phyloP scores from a whole-genome alignment of 2,329 filamentous ascomycete species.

The Fusarium albidum region DNA sequence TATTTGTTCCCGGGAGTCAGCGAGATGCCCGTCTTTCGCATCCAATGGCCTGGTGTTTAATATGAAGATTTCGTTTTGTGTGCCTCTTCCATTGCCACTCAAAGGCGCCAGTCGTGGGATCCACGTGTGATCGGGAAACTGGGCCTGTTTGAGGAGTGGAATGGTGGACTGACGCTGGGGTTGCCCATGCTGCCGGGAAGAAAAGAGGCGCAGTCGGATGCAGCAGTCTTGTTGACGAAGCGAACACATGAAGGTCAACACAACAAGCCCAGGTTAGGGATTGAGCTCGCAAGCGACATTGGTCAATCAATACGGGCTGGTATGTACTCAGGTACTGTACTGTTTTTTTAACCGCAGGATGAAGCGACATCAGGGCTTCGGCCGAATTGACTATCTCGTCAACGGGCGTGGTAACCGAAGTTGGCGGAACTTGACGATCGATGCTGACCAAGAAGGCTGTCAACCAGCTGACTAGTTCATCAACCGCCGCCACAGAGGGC shows the following conservation, averaged over 20 bases:
- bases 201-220: conserved; percentile 25
- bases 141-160: conserved; percentile 23
- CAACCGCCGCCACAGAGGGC: too few species aligned
- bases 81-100: conserved; percentile 19
- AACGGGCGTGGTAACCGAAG: conserved; percentile 17
- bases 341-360: background rate
- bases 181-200: conserved; percentile 26
- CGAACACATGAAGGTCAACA: background rate
- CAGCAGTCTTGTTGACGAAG: conserved; percentile 10
- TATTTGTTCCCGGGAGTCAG: background rate
- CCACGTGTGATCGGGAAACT: conserved; percentile 25
- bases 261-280: background rate
- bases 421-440: background rate
- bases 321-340: too few species aligned
- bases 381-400: conserved; percentile 9
- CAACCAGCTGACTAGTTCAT: conserved; percentile 7
- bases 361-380: background rate
- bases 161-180: conserved; percentile 25
- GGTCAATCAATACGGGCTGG: conserved; percentile 1
- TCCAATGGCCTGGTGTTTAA: conserved; percentile 12
- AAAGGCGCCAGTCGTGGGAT: conserved; percentile 4
- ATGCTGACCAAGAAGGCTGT: conserved; percentile 12
- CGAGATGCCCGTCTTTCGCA: background rate
- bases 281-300: conserved; percentile 10
- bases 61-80: conserved; percentile 14